Conservation (phyloP, 805 yeast genomes). For the Monosporozyma solicola region DNA sequence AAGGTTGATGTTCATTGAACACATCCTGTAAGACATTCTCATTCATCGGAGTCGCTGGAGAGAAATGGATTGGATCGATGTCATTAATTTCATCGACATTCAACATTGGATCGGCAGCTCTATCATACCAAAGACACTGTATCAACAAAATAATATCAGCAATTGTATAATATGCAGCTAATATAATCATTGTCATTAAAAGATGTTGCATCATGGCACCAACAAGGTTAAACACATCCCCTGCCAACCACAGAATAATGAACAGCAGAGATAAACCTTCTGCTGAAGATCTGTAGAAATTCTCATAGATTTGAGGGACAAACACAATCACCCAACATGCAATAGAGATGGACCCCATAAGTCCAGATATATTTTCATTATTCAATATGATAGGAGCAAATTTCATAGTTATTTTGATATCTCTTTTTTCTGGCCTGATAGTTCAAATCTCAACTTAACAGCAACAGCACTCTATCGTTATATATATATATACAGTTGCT, state of each 20-base stretch:
- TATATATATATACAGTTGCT: no score
- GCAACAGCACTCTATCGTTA: neutral
- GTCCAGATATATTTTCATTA: conserved; percentile 67
- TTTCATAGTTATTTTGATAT: conserved; percentile 6
- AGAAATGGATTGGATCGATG: conserved; percentile 68
- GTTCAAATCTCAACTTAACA: neutral
- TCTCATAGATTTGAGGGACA: conserved; percentile 94
- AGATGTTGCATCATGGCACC: conserved; percentile 89
- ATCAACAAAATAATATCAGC: conserved; percentile 79
- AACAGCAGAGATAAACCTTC: conserved; percentile 86
- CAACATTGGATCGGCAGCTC: neutral
- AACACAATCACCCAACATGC: conserved; percentile 98
- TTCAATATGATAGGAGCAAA: conserved; percentile 47
- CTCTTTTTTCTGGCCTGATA: no score
- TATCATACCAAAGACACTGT: conserved; percentile 76
- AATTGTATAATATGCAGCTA: conserved; percentile 85
- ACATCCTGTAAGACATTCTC: conserved; percentile 53
- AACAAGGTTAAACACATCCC: conserved; percentile 86
- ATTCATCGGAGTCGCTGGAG: conserved; percentile 80
- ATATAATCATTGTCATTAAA: conserved; percentile 85
- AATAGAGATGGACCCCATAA: conserved; percentile 69
- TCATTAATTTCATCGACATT: conserved; percentile 25
- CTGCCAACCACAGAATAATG: conserved; percentile 83
- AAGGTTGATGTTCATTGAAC: conserved; percentile 29
- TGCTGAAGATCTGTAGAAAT: conserved; percentile 72